Base-by-base conservation (phyloP, 164 flowering plant genomes). In the Stephania japonica region DNA sequence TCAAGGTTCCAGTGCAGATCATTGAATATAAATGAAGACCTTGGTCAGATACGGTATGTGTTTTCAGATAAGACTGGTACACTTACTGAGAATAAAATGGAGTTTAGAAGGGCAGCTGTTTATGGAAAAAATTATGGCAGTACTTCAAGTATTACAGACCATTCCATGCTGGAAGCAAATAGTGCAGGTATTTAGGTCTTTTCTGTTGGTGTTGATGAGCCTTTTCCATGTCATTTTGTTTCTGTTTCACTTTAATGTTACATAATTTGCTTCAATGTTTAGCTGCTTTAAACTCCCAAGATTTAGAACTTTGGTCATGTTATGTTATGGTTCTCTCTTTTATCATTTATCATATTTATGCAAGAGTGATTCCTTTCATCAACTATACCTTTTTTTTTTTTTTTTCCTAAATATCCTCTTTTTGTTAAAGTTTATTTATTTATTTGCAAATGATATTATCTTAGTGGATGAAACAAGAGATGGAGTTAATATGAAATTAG, bases 1-100 rank as follows among this genome's bases (percentile, higher is more conserved):
- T 86, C 97, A 38, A 86, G 93, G 83, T 93, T 93, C 73, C 98
- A 93, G 87, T 93, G 98, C 83, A 85, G 98, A 83, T 88, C 98
- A 7, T 80, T 93, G 84, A 93, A 90, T 81, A 93, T 93, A 70
- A 93, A 93, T 82, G 98, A 93, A 84, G 98, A 93, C 75, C 83
- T 91, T 79, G 98, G 98, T 73, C 98, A 93, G 80, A 84, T 93
- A 69, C 90, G 93, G 2, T 93, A 93, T 77, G 75, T 93, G 41
- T 91, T 93, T 72, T 87, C 97, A 13, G 98, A 93, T 77, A 93
- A 93, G 79, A 93, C 98, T 0, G 98, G 98, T 59, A 91, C 98
- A 59, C 86, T 93, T 7, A 93, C 97, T 24, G 91, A 93, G 80
- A 93, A 93, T 87, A 93, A 91, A 78, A 93, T 93, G 98, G 97